These are phyloP conservation scores for Diphasiastrum complanatum DNA, from an alignment of 83 land plant genomes.

Conservation along the genomic window DNA sequence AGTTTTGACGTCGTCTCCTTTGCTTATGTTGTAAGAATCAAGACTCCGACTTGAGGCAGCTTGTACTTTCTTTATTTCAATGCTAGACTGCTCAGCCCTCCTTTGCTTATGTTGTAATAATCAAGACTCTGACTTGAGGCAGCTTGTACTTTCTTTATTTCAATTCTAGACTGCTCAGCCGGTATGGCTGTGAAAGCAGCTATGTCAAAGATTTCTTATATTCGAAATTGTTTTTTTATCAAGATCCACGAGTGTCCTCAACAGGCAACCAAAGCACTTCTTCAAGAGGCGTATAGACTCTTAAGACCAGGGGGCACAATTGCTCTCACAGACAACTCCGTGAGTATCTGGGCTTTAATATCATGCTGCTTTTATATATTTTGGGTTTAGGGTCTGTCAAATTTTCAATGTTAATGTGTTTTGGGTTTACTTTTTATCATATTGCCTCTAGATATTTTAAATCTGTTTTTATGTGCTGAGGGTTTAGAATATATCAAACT, in stretches of 20 bases:
- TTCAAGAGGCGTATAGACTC: conserved; percentile 70
- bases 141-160: too few relatives aligned
- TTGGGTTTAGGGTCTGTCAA: background rate
- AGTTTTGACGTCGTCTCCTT: conserved; percentile 73
- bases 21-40: conserved; percentile 63
- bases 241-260: conserved; percentile 92
- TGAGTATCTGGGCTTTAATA: conserved; percentile 14
- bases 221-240: too few relatives aligned
- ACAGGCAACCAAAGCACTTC: conserved; percentile 45
- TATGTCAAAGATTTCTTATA: too few relatives aligned
- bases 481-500: too few relatives aligned
- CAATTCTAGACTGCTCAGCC: too few relatives aligned
- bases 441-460: background rate
- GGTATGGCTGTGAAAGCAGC: too few relatives aligned
- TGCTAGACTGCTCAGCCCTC: too few relatives aligned
- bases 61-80: too few relatives aligned
- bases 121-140: background rate
- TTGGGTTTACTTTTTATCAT: background rate
- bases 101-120: conserved; percentile 67
- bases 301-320: conserved; percentile 82
- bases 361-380: background rate
- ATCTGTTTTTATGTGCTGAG: too few relatives aligned
- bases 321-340: conserved; percentile 73
- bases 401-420: background rate
- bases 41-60: background rate